A percentile compares a stretch with the other conserved stretches of the same genome.
These are phyloP conservation scores for Vitellaria paradoxa DNA, from an alignment of 179 eudicot species.

Conservation along the genomic window DNA sequence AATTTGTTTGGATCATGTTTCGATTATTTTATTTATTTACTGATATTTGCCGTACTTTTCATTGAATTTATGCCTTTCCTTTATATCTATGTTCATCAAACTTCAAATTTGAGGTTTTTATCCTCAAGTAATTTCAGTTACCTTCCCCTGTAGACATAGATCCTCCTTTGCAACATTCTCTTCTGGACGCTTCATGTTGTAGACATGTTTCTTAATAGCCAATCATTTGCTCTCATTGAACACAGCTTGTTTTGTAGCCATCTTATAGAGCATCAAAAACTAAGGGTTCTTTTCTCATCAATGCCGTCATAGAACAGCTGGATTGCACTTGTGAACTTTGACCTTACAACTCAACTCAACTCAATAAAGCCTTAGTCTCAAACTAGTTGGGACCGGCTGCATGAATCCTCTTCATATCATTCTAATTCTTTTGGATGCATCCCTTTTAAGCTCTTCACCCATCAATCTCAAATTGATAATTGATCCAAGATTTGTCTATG, in stretches of 20 bases:
- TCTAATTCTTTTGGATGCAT: not conserved
- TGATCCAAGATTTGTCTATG: no score
- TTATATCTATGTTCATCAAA: no score
- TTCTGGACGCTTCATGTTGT: not conserved
- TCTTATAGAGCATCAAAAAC: not conserved
- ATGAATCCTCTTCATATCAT: not conserved
- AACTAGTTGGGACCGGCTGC: no score
- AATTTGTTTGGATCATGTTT: no score
- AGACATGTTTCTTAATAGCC: not conserved
- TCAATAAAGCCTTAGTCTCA: no score
- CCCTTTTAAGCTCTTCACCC: not conserved
- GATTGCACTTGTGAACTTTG: not conserved
- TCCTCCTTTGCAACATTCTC: not conserved
- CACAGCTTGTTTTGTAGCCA: not conserved
- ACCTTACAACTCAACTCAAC: no score
- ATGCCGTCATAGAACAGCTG: not conserved
- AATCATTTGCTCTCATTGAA: not conserved
- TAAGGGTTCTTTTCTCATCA: not conserved
- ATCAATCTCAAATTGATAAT: no score
- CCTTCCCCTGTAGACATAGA: no score
- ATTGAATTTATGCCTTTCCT: not conserved
- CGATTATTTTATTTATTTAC: not conserved
- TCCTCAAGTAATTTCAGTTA: no score
- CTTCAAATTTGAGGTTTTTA: no score
- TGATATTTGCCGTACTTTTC: not conserved